Conservation (phyloP, 2,329 filamentous ascomycete genomes). For the Cadophora luteo-olivacea region DNA sequence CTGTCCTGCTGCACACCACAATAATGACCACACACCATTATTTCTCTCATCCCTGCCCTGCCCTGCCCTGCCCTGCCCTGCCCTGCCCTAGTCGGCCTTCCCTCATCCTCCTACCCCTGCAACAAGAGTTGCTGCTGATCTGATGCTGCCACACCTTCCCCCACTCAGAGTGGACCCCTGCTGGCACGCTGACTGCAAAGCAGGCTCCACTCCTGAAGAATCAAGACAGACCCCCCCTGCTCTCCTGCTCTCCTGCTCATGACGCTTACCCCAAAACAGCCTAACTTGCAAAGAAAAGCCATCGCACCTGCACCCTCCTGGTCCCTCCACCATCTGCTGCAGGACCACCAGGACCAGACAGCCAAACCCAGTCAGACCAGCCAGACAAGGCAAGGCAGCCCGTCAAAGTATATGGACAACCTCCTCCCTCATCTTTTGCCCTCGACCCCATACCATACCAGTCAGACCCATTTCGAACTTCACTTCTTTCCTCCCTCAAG, state of each 20-base stretch:
- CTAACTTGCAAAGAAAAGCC: conserved; percentile 27
- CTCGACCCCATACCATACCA: conserved; percentile 3
- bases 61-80: neutral
- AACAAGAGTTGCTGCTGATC: conserved; percentile 9
- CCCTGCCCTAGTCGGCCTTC: no score
- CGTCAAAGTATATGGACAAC: conserved; percentile 36
- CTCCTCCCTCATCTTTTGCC: conserved; percentile 25
- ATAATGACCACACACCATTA: neutral
- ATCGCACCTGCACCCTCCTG: conserved; percentile 21
- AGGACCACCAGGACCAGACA: conserved; percentile 34
- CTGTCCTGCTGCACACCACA: neutral
- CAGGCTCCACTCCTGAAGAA: neutral
- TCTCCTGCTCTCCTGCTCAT: neutral
- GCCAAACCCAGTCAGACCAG: conserved; percentile 29
- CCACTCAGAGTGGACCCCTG: neutral
- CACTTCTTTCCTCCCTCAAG: conserved; percentile 1
- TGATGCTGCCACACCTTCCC: conserved; percentile 19
- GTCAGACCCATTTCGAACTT: conserved; percentile 20
- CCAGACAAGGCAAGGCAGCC: neutral
- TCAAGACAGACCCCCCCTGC: conserved; percentile 1
- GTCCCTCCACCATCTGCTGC: conserved; percentile 20
- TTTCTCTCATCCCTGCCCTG: no score
- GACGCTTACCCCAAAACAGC: conserved; percentile 21
- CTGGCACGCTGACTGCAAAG: conserved; percentile 8
- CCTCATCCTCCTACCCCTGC: no score